Conservation (phyloP, 441 rosid species). For the Gossypium gossypioides region DNA sequence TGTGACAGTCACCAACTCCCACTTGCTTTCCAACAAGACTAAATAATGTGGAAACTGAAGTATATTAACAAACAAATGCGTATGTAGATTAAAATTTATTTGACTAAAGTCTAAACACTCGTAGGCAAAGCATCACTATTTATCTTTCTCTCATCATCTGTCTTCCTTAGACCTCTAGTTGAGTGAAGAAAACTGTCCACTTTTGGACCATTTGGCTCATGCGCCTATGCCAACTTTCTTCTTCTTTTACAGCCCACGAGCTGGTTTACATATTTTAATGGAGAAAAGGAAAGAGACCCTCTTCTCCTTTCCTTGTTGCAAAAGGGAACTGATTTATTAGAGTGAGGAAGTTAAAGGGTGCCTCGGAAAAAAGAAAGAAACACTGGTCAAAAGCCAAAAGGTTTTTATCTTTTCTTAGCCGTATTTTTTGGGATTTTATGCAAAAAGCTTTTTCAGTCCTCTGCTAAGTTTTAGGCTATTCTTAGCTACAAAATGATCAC, state of each 20-base stretch:
- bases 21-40: conserved; percentile 46
- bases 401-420: conserved; percentile 24
- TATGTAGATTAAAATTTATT: background rate
- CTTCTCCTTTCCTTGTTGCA: conserved; percentile 9
- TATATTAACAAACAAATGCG: background rate
- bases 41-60: conserved; percentile 25
- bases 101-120: background rate
- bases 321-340: conserved; percentile 29
- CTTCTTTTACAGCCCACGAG: conserved; percentile 32
- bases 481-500: conserved; percentile 28
- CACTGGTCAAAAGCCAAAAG: conserved; percentile 33
- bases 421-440: conserved; percentile 4
- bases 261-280: conserved; percentile 36
- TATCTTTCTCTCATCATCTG: conserved; percentile 19
- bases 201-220: conserved; percentile 24
- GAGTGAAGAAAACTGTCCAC: conserved; percentile 15
- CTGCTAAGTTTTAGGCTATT: conserved; percentile 26
- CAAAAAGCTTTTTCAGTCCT: conserved; percentile 9
- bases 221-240: conserved; percentile 11
- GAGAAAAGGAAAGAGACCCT: conserved; percentile 24
- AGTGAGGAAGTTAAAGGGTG: conserved; percentile 15
- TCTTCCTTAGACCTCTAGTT: conserved; percentile 4
- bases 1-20: conserved; percentile 64
- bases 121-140: conserved; percentile 10
- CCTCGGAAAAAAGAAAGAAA: conserved; percentile 19